Base-by-base conservation (phyloP, 352 stramenopile species). In the Aphanomyces cochlioides region DNA sequence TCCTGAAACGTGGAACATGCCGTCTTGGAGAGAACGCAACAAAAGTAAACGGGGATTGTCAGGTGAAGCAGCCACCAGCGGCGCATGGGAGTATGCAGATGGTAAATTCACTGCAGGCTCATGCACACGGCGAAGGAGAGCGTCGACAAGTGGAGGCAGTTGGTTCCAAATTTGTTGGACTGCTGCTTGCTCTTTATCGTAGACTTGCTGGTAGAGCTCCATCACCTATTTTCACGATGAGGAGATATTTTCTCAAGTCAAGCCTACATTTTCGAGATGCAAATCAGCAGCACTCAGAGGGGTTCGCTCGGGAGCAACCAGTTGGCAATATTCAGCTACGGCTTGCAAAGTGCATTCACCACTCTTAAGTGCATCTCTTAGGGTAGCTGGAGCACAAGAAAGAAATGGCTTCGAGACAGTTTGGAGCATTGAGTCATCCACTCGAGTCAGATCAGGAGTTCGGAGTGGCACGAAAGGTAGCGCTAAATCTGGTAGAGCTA, bases 1-100 rank as follows among this genome's bases (percentile, higher is more conserved):
- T 60, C 85, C 82, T 48, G 79, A 78, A 5, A 86, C 84, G 65
- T 81, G 81, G n/a, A 96, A 72, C 82, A 96, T 90, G 50, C 93
- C 76, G 36, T 96, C 88, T 82, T 96, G 88, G 38, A 96, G 72
- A 10, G 88, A 87, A 19, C 88, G 85, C 47, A 96, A 75, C 53
- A 94, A 57, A 4, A 93, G 65, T 39, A 90, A 74, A 38, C 85
- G 54, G 7, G 38, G 21, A 21, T 37, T 17, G 40, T 19, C 19
- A 34, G 19, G 17, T n/a, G 43, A 28, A 19, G 7, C 3, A 3
- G 10, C 40, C 15, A 67, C 15, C 5, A 43, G 41, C n/a, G 59
- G 59, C 19, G 41, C 59, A 17, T 48, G 19, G 38, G 40, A 13
- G 4, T 28, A 56, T 5, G 59, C 39, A 40, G 43, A 28, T 36